Evolutionary conservation across 768 basidiomycete species (phyloP), one percentile per base, ranked within the genome.

Genomic region (Sistotremastrum niveocremeum): DNA sequence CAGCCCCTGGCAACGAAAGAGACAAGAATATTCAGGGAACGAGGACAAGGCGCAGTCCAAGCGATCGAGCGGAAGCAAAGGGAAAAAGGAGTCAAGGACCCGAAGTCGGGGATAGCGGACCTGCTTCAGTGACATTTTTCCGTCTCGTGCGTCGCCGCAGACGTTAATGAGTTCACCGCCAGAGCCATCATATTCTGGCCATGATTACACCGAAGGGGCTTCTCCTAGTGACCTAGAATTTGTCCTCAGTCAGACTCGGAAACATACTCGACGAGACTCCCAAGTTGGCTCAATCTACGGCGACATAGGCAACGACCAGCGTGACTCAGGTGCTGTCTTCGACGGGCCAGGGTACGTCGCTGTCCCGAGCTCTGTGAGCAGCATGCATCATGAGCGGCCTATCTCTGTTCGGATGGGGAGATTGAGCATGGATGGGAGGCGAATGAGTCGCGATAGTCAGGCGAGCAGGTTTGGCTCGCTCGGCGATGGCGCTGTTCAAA

Each of bases 121-220:
- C 20, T 20, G 20, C 20, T 20, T 20, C 20, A 20, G 20, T 20
- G 20, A 20, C 20, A 20, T 20, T 20, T 20, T 20, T 20, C 20
- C 20, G 20, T 20, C 20, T 20, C 20, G 20, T 20, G 20, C 20
- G 20, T 20, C 20, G 20, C 20, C 20, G 20, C 20, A 20, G 20
- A 20, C 20, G 20, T 20, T 20, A 20, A 20, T 20, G 20, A 20
- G 20, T 20, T 20, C 20, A 20, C 20, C 20, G 20, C 20, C 20
- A 20, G 20, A 20, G 20, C 20, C 20, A 20, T 20, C 20, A 20
- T 20, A 20, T 20, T 20, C 20, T 20, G 20, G 20, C 20, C 47
- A 69, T 52, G 88, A 91, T 65, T 91, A 91, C 59, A 89, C 88
- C 1, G 88, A 91, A 54, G 87, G 86, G 37, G 88, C 88, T 34